These are phyloP conservation scores for Sorghum bicolor DNA, from an alignment of 176 grass and related monocot genomes.

Conservation along the genomic window DNA sequence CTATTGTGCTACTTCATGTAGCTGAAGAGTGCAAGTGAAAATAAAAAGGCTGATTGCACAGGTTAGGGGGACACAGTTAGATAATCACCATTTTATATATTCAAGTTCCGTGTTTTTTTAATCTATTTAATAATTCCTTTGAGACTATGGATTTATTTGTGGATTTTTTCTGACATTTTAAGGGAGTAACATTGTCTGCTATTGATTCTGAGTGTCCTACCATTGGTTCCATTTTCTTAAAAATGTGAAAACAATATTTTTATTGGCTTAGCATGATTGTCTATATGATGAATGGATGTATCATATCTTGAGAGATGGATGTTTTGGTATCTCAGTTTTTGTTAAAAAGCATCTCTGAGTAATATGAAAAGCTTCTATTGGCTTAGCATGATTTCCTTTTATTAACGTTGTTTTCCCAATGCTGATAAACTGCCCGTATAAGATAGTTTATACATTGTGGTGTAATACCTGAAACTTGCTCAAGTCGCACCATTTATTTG, in stretches of 20 bases:
- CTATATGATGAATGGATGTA: not conserved
- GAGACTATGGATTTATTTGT: not conserved
- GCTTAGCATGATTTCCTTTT: not conserved
- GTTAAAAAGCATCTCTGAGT: not conserved
- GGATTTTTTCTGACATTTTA: not conserved
- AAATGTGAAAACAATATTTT: not conserved
- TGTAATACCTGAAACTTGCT: not conserved
- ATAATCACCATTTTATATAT: not conserved
- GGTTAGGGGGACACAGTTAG: not conserved
- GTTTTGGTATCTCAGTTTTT: not conserved
- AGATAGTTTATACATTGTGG: not conserved
- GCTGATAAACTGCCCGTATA: not conserved
- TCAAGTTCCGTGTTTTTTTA: not conserved
- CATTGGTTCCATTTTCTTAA: not conserved
- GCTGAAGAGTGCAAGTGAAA: not conserved
- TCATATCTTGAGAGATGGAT: not conserved
- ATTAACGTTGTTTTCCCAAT: not conserved
- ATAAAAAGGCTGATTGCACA: not conserved
- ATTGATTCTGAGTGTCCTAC: not conserved
- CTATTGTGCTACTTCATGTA: not conserved
- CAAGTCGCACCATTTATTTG: not conserved
- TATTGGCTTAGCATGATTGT: not conserved
- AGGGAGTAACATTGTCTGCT: not conserved
- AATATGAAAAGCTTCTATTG: not conserved
- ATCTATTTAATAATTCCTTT: slow-evolving; percentile 8